Base-by-base conservation (phyloP, 148 eudicot species). In the Pouteria glomerata region DNA sequence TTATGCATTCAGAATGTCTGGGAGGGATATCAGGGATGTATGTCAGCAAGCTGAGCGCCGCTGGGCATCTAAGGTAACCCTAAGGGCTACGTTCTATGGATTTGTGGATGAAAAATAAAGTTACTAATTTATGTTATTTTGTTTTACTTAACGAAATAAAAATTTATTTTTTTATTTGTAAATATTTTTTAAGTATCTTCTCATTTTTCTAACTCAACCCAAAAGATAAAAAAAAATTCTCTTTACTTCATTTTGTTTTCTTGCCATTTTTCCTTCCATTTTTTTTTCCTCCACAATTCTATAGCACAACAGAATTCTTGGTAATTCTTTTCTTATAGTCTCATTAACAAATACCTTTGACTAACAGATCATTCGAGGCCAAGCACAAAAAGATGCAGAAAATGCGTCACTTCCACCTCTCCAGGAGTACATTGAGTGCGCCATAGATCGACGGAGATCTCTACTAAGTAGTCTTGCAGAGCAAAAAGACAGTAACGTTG, bases 21-120 rank as follows among this genome's bases (percentile, higher is more conserved):
- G 97, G 68, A 79, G 99, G 60, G 97, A 92, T 79, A 92, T 90
- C 58, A 82, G 96, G 59, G 97, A 96, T 63, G 87, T 90, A 23
- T 92, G 97, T 79, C 97, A 88, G 76, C 99, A 96, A 79, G 97
- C 99, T 37, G 99, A 96, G 80, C 80, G 99, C 13, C 94, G 82
- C 34, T 96, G 99, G 97, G 99, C 97, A 69, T 88, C 99, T 50
- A 96, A 90, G 99, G 99, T 92, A 77, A 80, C 15, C 53, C 71
- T 23, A 56, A 73, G 35, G 48, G 7, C 13, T 19, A 19, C 13
- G 19, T 4, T 6, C 3, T 3, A 10, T n/a, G n/a, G n/a, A n/a
- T n/a, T n/a, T n/a, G n/a, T n/a, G n/a, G n/a, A n/a, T n/a, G n/a
- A n/a, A n/a, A n/a, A n/a, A n/a, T n/a, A n/a, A n/a, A n/a, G n/a